phyloP scores from a whole-genome alignment of 768 basidiomycete genomes.

The Suillus weaverae region DNA sequence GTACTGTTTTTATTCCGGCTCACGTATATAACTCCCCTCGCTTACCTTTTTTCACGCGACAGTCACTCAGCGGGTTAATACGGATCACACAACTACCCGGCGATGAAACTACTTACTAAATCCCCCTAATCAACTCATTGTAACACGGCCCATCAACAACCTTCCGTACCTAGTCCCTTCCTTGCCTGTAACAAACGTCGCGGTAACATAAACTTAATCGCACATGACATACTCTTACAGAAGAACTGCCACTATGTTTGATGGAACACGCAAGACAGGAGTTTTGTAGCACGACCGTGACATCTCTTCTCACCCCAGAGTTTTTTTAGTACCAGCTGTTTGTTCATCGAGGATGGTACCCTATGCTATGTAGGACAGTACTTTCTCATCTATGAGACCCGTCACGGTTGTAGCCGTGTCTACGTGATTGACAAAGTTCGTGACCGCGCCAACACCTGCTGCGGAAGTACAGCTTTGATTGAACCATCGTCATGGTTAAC shows the following conservation, averaged over 20 bases:
- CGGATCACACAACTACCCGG: background rate
- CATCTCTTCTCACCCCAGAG: background rate
- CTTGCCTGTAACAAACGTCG: background rate
- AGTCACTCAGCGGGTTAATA: background rate
- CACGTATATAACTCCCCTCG: background rate
- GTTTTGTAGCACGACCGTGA: background rate
- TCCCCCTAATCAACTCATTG: background rate
- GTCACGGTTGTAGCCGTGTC: background rate
- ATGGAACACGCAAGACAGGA: background rate
- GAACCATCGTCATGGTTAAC: background rate
- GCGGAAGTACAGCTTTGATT: background rate
- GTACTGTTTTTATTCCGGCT: background rate
- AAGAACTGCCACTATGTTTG: background rate
- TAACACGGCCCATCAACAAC: background rate
- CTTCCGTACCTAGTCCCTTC: background rate
- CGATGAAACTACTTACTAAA: background rate
- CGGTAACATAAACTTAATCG: background rate
- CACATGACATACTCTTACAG: background rate
- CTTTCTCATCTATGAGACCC: background rate
- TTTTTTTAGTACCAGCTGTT: background rate
- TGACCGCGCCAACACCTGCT: background rate
- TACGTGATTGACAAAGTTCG: background rate
- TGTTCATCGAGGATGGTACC: background rate
- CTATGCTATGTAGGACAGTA: background rate
- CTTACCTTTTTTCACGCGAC: background rate